Evolutionary conservation across 305 asterid genomes (phyloP).

Genomic region (Lippia alba): DNA sequence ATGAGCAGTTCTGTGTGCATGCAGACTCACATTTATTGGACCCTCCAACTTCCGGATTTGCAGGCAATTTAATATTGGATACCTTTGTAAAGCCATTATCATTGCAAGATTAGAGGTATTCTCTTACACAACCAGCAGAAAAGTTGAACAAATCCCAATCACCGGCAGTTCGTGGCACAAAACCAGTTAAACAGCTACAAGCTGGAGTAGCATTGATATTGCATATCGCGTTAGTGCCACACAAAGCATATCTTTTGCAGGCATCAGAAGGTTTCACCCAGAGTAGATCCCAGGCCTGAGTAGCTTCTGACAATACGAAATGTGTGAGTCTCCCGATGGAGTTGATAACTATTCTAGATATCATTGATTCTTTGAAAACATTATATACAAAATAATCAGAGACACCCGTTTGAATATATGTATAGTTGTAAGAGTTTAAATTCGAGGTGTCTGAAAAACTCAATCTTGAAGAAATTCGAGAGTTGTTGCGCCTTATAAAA

Average conservation of each 20-base stretch:
- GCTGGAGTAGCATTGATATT: not conserved
- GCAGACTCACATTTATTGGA: constrained; percentile 16
- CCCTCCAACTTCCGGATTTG: constrained; percentile 13
- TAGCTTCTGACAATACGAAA: too few relatives aligned
- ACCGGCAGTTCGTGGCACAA: not conserved
- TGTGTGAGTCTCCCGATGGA: too few relatives aligned
- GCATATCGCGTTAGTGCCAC: constrained; percentile 44
- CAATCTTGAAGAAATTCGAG: too few relatives aligned
- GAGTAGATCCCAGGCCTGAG: too few relatives aligned
- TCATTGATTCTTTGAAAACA: constrained; percentile 3
- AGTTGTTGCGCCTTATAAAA: too few relatives aligned
- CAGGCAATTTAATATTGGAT: constrained; percentile 30
- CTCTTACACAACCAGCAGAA: constrained; percentile 36
- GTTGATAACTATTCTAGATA: too few relatives aligned
- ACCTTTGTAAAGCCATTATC: not conserved
- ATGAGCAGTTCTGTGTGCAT: constrained; percentile 36
- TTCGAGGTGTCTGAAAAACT: not conserved
- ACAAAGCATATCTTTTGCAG: not conserved
- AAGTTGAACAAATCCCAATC: constrained; percentile 18
- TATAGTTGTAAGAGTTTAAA: not conserved
- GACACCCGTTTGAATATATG: not conserved
- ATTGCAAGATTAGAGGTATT: constrained; percentile 20
- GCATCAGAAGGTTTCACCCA: too few relatives aligned
- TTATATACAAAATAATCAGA: constrained; percentile 7
- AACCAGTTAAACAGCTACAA: constrained; percentile 37